A percentile compares a stretch with the other conserved stretches of the same genome.
phyloP scores from a whole-genome alignment of 2,329 filamentous ascomycete species.

The Thielaviopsis populi region DNA sequence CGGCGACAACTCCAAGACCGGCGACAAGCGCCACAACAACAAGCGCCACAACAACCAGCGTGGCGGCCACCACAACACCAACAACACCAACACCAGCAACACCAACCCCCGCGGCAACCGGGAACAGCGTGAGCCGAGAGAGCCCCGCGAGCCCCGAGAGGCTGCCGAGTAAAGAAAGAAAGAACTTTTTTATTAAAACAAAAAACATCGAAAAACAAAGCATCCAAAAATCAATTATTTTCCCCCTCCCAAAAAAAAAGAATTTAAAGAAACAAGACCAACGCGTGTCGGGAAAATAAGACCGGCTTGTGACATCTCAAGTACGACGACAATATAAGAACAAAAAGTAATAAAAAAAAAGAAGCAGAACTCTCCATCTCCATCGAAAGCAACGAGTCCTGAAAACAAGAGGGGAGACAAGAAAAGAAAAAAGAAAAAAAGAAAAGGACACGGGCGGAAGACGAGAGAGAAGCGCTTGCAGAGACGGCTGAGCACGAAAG shows the following conservation, averaged over 20 bases:
- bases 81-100: conserved; percentile 34
- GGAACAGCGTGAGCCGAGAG: conserved; percentile 21
- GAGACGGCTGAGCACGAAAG: background rate
- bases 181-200: background rate
- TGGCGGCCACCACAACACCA: conserved; percentile 29
- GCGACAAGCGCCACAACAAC: conserved; percentile 32
- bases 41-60: conserved; percentile 29
- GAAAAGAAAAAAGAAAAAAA: no score
- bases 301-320: conserved; percentile 1
- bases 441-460: no score
- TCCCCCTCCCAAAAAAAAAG: no score
- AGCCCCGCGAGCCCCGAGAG: conserved; percentile 18
- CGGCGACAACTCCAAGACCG: conserved; percentile 30
- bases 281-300: conserved; percentile 14
- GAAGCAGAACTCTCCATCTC: background rate
- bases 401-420: background rate
- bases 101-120: conserved; percentile 32
- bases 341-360: background rate
- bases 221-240: background rate
- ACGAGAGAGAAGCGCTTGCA: no score
- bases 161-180: conserved; percentile 24
- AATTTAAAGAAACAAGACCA: background rate
- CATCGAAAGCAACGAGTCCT: background rate
- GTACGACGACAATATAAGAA: conserved; percentile 1
- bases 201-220: conserved; percentile 8